phyloP scores from a whole-genome alignment of 2,329 filamentous ascomycete genomes.

The Pseudofabraea citricarpa region DNA sequence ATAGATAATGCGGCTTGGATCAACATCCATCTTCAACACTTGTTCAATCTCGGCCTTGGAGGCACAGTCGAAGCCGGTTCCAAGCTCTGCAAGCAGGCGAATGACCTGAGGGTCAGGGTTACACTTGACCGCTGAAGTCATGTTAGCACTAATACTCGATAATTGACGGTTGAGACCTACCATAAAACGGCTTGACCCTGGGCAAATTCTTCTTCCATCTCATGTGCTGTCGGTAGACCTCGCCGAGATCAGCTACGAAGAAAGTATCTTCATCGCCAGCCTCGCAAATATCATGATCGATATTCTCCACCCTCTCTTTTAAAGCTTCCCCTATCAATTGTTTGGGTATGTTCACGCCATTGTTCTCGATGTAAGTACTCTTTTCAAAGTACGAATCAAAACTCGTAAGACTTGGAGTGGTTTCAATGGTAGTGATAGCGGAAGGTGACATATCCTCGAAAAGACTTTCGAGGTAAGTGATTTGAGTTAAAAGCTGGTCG shows the following conservation, averaged over 20 bases:
- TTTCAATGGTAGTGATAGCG: constrained; percentile 50
- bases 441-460: constrained; percentile 61
- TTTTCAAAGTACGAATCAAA: constrained; percentile 25
- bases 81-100: constrained; percentile 79
- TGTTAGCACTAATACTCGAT: constrained; percentile 9
- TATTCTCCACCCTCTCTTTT: constrained; percentile 74
- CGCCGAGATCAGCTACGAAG: constrained; percentile 95
- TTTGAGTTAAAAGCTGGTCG: constrained; percentile 2
- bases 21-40: constrained; percentile 76
- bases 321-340: constrained; percentile 82
- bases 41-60: constrained; percentile 97
- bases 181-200: constrained; percentile 94
- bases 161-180: constrained; percentile 42
- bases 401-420: constrained; percentile 26
- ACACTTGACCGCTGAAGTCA: constrained; percentile 81
- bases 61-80: constrained; percentile 95
- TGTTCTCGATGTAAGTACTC: constrained; percentile 18
- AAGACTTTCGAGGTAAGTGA: constrained; percentile 15
- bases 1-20: constrained; percentile 92
- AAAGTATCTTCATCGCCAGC: constrained; percentile 96
- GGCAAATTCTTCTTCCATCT: constrained; percentile 95
- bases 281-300: constrained; percentile 84
- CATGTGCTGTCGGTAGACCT: constrained; percentile 97
- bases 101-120: constrained; percentile 92
- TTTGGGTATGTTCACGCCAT: constrained; percentile 50